A percentile compares a stretch with the other conserved stretches of the same genome.
Conservation (phyloP, 306 rosid genomes). For the Quillaja saponaria region DNA sequence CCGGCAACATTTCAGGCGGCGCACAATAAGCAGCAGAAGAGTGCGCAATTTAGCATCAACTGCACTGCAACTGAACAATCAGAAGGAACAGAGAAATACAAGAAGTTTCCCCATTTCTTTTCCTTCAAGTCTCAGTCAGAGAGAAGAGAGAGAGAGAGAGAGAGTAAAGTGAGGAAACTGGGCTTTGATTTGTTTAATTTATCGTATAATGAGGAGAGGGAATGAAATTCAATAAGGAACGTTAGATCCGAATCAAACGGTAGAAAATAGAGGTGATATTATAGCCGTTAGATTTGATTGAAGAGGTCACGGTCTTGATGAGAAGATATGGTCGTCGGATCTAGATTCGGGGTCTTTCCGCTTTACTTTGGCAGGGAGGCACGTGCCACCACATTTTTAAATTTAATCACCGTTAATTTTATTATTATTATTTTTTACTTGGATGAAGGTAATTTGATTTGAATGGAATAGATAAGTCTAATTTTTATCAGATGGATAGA, state of each 20-base stretch:
- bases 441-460: too few species aligned
- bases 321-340: slow-evolving; percentile 60
- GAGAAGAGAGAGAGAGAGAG: not conserved
- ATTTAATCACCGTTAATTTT: not conserved
- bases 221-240: slow-evolving; percentile 37
- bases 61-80: slow-evolving; percentile 4
- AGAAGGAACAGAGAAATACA: not conserved
- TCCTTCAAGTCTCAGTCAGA: not conserved
- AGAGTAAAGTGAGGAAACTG: slow-evolving; percentile 28
- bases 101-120: too few species aligned
- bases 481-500: too few species aligned
- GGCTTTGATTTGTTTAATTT: slow-evolving; percentile 40
- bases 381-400: slow-evolving; percentile 53
- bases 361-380: slow-evolving; percentile 60
- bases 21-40: slow-evolving; percentile 16
- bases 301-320: slow-evolving; percentile 37
- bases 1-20: slow-evolving; percentile 60
- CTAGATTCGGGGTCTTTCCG: slow-evolving; percentile 46
- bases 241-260: slow-evolving; percentile 35
- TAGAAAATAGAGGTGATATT: not conserved
- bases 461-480: too few species aligned
- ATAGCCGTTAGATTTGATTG: slow-evolving; percentile 27
- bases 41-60: slow-evolving; percentile 23
- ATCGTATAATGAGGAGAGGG: slow-evolving; percentile 35
- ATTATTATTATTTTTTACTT: not conserved